Evolutionary conservation across 2,329 filamentous ascomycete genomes (phyloP).

Genomic region (Akanthomyces dipterigenus): DNA sequence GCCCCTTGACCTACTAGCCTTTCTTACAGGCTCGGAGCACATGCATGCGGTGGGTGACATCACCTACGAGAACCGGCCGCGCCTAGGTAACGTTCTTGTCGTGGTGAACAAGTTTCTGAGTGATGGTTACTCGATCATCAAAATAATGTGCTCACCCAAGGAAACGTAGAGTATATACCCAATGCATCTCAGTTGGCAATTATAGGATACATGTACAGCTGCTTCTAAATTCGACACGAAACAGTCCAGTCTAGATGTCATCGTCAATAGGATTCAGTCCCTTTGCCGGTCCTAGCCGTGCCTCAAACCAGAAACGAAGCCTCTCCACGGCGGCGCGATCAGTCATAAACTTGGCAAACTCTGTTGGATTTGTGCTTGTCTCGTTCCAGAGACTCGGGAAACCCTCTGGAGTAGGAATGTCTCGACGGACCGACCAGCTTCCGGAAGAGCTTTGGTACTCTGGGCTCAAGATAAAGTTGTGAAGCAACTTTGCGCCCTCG

Average conservation of each 20-base stretch:
- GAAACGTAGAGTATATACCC: too few species aligned
- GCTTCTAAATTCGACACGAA: too few species aligned
- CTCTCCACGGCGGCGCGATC: conserved; percentile 35
- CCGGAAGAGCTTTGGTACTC: conserved; percentile 29
- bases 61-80: too few species aligned
- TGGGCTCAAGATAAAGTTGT: conserved; percentile 37
- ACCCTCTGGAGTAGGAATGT: conserved; percentile 24
- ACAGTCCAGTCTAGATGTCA: conserved; percentile 15
- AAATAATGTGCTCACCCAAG: too few species aligned
- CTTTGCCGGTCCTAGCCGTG: conserved; percentile 33
- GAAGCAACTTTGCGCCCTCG: conserved; percentile 44
- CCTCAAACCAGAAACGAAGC: conserved; percentile 35
- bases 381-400: conserved; percentile 25
- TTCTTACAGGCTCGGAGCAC: too few species aligned
- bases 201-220: too few species aligned
- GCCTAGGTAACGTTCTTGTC: too few species aligned
- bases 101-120: too few species aligned
- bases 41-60: too few species aligned
- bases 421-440: conserved; percentile 29
- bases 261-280: conserved; percentile 32
- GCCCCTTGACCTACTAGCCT: too few species aligned
- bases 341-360: conserved; percentile 35
- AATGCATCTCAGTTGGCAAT: too few species aligned
- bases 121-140: too few species aligned
- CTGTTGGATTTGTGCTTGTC: conserved; percentile 27